Evolutionary conservation across 768 basidiomycete species (phyloP).

Genomic region (Rubroboletus pulcherrimus): DNA sequence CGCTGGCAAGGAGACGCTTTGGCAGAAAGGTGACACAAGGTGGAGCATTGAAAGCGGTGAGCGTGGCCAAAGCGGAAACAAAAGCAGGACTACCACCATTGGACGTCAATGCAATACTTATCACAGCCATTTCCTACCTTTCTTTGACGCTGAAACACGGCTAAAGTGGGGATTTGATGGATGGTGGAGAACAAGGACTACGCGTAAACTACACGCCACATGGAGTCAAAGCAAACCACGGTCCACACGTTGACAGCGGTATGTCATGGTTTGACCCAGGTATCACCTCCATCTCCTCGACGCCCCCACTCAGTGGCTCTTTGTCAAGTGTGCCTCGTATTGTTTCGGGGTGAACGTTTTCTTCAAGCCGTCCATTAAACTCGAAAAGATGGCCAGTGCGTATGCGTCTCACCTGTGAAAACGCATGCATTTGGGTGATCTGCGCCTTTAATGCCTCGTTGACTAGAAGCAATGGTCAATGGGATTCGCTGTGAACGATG

Average conservation of each 20-base stretch:
- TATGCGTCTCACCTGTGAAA: slow-evolving; percentile 64
- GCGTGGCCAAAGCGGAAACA: slow-evolving; percentile 10
- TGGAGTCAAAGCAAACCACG: not conserved
- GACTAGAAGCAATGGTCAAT: slow-evolving; percentile 41
- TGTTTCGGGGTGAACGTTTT: slow-evolving; percentile 73
- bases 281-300: not conserved
- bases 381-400: not conserved
- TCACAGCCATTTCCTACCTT: too few species aligned
- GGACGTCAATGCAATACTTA: not conserved
- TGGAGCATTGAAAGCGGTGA: not conserved
- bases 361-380: slow-evolving; percentile 32
- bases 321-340: slow-evolving; percentile 48
- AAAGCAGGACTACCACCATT: not conserved
- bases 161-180: not conserved
- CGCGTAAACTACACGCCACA: not conserved
- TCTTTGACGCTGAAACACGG: slow-evolving; percentile 1
- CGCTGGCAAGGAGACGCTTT: not conserved
- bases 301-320: slow-evolving; percentile 15
- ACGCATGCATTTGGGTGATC: slow-evolving; percentile 81
- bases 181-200: slow-evolving; percentile 7
- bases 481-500: not conserved
- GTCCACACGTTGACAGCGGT: not conserved
- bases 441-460: slow-evolving; percentile 72
- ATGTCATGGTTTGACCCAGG: too few species aligned
- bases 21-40: not conserved